Percentiles rank a stretch among this genome's conserved stretches.
Evolutionary conservation across 2,329 filamentous ascomycete genomes (phyloP).

Genomic region (Dothistroma pini): DNA sequence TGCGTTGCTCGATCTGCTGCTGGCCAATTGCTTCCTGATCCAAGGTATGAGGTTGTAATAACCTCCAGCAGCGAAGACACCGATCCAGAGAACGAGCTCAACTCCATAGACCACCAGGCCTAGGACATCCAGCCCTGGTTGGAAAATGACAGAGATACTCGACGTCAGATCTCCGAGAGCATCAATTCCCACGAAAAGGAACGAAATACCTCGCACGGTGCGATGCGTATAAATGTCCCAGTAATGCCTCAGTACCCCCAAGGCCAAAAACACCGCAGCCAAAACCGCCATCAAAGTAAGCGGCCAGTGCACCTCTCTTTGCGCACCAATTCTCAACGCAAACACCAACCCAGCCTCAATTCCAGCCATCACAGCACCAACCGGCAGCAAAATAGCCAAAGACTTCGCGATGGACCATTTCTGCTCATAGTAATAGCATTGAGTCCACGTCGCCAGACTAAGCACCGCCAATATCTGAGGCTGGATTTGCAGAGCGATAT

Average conservation of each 20-base stretch:
- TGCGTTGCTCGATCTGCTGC: neutral
- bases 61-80: slow-evolving; percentile 61
- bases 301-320: slow-evolving; percentile 55
- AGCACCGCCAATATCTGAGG: slow-evolving; percentile 54
- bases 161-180: slow-evolving; percentile 66
- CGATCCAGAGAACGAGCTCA: slow-evolving; percentile 64
- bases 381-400: slow-evolving; percentile 47
- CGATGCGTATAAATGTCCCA: slow-evolving; percentile 64
- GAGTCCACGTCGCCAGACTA: slow-evolving; percentile 53
- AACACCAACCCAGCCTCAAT: slow-evolving; percentile 59
- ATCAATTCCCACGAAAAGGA: slow-evolving; percentile 68
- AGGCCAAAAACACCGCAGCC: slow-evolving; percentile 59
- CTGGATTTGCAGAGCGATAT: slow-evolving; percentile 53
- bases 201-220: slow-evolving; percentile 67
- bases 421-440: slow-evolving; percentile 56
- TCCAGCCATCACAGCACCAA: slow-evolving; percentile 56
- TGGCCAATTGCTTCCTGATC: slow-evolving; percentile 41
- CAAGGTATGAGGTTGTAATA: slow-evolving; percentile 63
- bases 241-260: slow-evolving; percentile 66
- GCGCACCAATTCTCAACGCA: slow-evolving; percentile 47
- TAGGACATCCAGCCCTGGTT: slow-evolving; percentile 55
- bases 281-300: slow-evolving; percentile 63
- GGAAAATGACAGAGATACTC: slow-evolving; percentile 61
- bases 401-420: slow-evolving; percentile 53
- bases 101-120: slow-evolving; percentile 65